phyloP scores from a whole-genome alignment of 768 basidiomycete species.

The Suillus fuscotomentosus region DNA sequence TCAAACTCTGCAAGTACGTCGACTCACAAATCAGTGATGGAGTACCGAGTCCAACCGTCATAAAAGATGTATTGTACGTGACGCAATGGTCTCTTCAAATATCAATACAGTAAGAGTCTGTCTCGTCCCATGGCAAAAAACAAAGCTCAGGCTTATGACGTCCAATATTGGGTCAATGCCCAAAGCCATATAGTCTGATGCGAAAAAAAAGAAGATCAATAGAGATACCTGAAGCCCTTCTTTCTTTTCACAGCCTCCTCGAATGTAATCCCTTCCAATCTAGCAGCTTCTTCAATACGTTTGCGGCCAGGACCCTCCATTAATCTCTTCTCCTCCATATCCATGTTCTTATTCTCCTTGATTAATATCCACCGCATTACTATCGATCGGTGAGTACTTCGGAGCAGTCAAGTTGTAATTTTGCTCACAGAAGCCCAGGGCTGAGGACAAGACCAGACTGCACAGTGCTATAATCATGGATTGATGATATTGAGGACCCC shows the following conservation, averaged over 20 bases:
- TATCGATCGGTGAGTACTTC: slow-evolving; percentile 12
- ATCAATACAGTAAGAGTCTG: too few species aligned
- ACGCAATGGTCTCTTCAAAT: too few species aligned
- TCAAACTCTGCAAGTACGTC: too few species aligned
- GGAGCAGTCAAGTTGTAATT: neutral
- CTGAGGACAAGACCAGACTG: slow-evolving; percentile 29
- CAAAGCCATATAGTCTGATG: too few species aligned
- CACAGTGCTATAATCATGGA: slow-evolving; percentile 53
- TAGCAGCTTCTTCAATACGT: slow-evolving; percentile 57
- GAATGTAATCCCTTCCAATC: slow-evolving; percentile 56
- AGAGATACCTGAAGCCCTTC: slow-evolving; percentile 59
- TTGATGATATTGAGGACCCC: slow-evolving; percentile 62
- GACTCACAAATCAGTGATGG: too few species aligned
- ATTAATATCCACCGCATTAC: slow-evolving; percentile 47
- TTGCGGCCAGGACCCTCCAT: slow-evolving; percentile 44
- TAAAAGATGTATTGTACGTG: too few species aligned
- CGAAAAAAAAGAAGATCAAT: slow-evolving; percentile 24
- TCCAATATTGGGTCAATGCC: too few species aligned
- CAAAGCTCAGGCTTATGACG: too few species aligned
- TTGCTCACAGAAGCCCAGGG: slow-evolving; percentile 34
- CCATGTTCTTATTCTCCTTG: slow-evolving; percentile 49
- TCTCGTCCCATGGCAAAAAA: too few species aligned
- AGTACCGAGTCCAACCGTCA: too few species aligned
- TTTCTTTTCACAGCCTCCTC: slow-evolving; percentile 57
- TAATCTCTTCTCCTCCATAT: slow-evolving; percentile 43